Evolutionary conservation across 176 grass and related monocot genomes (phyloP).

Genomic region (Lolium multiflorum): DNA sequence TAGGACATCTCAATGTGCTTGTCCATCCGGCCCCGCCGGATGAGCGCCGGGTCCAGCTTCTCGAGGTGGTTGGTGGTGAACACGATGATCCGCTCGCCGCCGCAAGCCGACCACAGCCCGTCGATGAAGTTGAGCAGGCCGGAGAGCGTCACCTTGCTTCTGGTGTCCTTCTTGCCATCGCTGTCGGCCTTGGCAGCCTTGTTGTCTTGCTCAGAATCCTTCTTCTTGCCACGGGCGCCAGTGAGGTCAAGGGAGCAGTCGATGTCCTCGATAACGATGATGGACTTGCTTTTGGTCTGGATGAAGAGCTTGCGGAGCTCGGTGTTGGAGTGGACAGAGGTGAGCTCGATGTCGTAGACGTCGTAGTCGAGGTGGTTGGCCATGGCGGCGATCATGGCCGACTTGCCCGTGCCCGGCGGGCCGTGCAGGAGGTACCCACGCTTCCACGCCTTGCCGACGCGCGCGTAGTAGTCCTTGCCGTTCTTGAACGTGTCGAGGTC

Average conservation of each 20-base stretch:
- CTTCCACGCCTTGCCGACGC: conserved; percentile 67
- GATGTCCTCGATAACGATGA: conserved; percentile 73
- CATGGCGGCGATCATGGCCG: conserved; percentile 66
- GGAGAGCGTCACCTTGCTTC: conserved; percentile 65
- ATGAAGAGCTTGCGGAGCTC: conserved; percentile 63
- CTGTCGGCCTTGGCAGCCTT: neutral
- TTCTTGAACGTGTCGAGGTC: conserved; percentile 62
- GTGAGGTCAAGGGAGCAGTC: conserved; percentile 72
- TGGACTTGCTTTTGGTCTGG: conserved; percentile 61
- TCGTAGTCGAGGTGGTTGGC: conserved; percentile 69
- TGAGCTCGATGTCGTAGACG: conserved; percentile 72
- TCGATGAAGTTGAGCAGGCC: conserved; percentile 79
- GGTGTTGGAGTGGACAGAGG: conserved; percentile 57
- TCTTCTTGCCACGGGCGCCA: conserved; percentile 40
- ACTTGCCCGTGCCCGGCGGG: conserved; percentile 66
- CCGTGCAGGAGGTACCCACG: conserved; percentile 67
- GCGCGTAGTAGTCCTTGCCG: conserved; percentile 52
- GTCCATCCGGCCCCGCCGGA: conserved; percentile 67
- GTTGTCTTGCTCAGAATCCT: neutral
- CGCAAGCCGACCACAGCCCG: conserved; percentile 68
- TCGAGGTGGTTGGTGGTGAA: conserved; percentile 73
- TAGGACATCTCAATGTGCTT: conserved; percentile 85
- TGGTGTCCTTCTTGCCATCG: conserved; percentile 21
- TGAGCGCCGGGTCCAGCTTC: conserved; percentile 66
- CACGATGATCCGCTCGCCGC: conserved; percentile 59